Evolutionary conservation across 768 basidiomycete genomes (phyloP).

Genomic region (Exsudoporus frostii): DNA sequence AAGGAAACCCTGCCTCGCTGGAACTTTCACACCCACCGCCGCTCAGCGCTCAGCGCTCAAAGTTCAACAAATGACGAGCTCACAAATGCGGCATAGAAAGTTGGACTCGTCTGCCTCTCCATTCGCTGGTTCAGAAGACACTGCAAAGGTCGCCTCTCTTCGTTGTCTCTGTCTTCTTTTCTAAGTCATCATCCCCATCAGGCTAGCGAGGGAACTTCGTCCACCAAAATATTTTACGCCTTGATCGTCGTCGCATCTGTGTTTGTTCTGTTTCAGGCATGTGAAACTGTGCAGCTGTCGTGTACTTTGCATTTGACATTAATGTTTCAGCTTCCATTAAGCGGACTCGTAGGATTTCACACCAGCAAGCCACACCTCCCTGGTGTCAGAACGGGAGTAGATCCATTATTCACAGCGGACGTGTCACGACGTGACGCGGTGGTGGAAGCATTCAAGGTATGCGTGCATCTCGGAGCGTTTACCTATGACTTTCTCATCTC

Average conservation of each 20-base stretch:
- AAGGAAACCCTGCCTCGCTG: conserved; percentile 4
- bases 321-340: conserved; percentile 19
- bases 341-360: conserved; percentile 2
- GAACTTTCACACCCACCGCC: background rate
- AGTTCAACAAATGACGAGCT: background rate
- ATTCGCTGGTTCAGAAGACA: background rate
- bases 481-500: conserved; percentile 4
- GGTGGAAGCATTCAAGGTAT: conserved; percentile 75
- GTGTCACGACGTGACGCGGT: conserved; percentile 62
- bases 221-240: conserved; percentile 10
- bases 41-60: no score
- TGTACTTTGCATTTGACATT: background rate
- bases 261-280: conserved; percentile 20
- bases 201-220: background rate
- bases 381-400: conserved; percentile 19
- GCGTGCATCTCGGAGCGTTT: conserved; percentile 15
- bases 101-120: background rate
- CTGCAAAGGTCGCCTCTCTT: conserved; percentile 5
- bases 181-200: background rate
- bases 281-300: background rate
- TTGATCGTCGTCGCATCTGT: conserved; percentile 4
- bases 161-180: background rate
- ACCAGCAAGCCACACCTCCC: conserved; percentile 4
- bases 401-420: conserved; percentile 49
- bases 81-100: conserved; percentile 26